A percentile compares a stretch with the other conserved stretches of the same genome.
These are phyloP conservation scores for Solanum dulcamara DNA, from an alignment of 257 asterid genomes.

Conservation along the genomic window DNA sequence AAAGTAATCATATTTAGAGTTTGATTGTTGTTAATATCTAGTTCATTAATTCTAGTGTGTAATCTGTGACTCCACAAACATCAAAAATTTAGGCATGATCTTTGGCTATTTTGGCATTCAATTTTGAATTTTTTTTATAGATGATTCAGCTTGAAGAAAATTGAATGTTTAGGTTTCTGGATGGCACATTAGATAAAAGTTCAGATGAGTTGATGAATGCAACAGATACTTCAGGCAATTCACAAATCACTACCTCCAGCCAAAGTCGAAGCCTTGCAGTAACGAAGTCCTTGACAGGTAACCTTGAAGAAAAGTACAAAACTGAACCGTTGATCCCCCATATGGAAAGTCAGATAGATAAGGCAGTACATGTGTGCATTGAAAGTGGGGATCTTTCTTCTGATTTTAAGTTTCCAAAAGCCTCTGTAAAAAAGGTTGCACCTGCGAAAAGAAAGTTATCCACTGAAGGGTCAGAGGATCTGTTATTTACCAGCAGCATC, in stretches of 20 bases:
- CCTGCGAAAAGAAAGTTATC: constrained; percentile 62
- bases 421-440: constrained; percentile 55
- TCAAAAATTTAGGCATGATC: neutral
- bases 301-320: constrained; percentile 28
- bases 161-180: constrained; percentile 50
- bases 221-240: constrained; percentile 22
- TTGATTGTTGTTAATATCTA: neutral
- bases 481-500: constrained; percentile 58
- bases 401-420: constrained; percentile 55
- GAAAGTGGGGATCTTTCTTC: constrained; percentile 32
- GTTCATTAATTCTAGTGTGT: neutral
- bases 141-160: neutral
- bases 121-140: neutral
- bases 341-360: constrained; percentile 49
- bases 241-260: constrained; percentile 23
- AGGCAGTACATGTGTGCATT: constrained; percentile 25
- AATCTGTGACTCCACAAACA: neutral
- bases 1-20: neutral
- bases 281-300: constrained; percentile 14
- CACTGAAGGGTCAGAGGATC: constrained; percentile 59
- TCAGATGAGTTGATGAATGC: constrained; percentile 26
- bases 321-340: constrained; percentile 24
- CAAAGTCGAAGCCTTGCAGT: constrained; percentile 16
- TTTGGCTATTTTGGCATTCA: neutral
- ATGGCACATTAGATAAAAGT: constrained; percentile 46